Base-by-base conservation (phyloP, 805 yeast species). In the Cyberlindnera sargentensis region DNA sequence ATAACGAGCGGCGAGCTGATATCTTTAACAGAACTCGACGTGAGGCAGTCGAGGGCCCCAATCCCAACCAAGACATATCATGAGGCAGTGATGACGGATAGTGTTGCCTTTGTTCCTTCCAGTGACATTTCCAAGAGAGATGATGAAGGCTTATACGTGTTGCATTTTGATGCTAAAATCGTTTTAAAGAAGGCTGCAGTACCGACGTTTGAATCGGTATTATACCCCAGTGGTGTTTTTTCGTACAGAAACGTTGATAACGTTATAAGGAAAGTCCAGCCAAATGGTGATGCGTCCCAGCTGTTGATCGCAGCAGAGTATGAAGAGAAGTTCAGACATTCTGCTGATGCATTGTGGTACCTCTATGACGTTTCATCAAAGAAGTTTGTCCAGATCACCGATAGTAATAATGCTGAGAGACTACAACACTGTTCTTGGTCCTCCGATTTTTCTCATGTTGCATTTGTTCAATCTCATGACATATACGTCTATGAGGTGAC, bases 291-390 rank as follows among this genome's bases (percentile, higher is more conserved):
- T 8, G 59, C 73, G 20, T 62, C 71, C 24, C 71, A 65, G 52
- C 82, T 79, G 1, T 58, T 91, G 9, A 58, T 88, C 2, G 63
- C 64, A 5, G 71, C 93, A 0, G 74, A 85, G 43, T 44, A 47
- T 9, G 56, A 60, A 10, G 55, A 58, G 29, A 75, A 79, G 53
- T 87, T 80, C 73, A 72, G 96, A 50, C 88, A 87, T 57, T 86
- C 95, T 0, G 65, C 79, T 1, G 64, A 61, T 35, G 82, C 82
- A 0, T 52, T 64, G 24, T 84, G 76, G 62, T 87, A 86, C 82
- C 38, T 85, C 3, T 68, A 75, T 42, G 80, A 84, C 47, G 57
- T 78, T 7, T 62, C 52, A 0, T 49, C 68, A 0, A 61, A 61
- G 10, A 47, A 55, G 4, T 64, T 69, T 34, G 55, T 48, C 4